These are phyloP conservation scores for Gleditsia sinensis DNA, from an alignment of 306 rosid species.

Conservation along the genomic window DNA sequence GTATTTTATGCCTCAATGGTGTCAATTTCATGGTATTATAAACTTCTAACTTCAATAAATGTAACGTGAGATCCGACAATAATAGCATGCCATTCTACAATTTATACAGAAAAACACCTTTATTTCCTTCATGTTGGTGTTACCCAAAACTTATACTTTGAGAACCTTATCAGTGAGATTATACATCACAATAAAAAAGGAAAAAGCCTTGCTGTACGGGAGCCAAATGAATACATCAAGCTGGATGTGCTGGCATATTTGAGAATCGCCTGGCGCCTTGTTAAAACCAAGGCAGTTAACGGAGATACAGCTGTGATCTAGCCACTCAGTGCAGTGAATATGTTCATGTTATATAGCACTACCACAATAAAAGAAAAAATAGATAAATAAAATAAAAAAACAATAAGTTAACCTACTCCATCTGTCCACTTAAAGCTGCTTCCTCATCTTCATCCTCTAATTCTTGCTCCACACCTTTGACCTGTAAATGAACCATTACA, in stretches of 20 bases:
- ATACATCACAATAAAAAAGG: neutral
- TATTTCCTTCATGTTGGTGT: constrained; percentile 18
- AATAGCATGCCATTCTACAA: constrained; percentile 24
- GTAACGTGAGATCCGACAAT: constrained; percentile 26
- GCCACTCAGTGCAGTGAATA: neutral
- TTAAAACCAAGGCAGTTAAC: neutral
- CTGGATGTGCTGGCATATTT: neutral
- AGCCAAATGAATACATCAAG: neutral
- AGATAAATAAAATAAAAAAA: constrained; percentile 12
- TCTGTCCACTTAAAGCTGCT: constrained; percentile 52
- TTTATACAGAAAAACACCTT: constrained; percentile 27
- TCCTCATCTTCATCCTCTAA: constrained; percentile 72
- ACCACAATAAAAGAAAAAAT: too few species aligned
- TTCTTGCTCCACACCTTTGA: constrained; percentile 91
- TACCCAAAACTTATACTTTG: constrained; percentile 9
- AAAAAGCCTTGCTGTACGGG: neutral
- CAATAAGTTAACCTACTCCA: constrained; percentile 44
- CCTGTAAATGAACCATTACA: constrained; percentile 53
- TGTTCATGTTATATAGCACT: neutral
- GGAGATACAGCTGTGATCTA: neutral
- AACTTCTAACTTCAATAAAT: constrained; percentile 24
- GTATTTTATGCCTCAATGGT: neutral
- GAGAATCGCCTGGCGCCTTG: neutral
- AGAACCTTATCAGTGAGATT: neutral
- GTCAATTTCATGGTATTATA: constrained; percentile 10